Conservation (phyloP, 1,139 yeast genomes). For the Arxiozyma slooffiae region DNA sequence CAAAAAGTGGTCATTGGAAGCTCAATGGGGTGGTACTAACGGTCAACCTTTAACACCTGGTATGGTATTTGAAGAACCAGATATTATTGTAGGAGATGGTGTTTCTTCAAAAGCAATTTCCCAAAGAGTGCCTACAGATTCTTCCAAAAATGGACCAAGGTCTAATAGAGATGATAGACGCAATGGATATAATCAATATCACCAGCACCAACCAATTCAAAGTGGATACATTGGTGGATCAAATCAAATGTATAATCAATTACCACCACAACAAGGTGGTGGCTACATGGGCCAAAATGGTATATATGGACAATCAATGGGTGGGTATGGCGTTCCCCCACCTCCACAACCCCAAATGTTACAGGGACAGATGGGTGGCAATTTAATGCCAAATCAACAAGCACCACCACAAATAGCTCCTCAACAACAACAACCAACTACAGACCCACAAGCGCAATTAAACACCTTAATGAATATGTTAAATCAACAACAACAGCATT, state of each 20-base stretch:
- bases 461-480: slow-evolving; percentile 35
- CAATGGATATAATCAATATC: slow-evolving; percentile 16
- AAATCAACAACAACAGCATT: slow-evolving; percentile 29
- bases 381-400: slow-evolving; percentile 14
- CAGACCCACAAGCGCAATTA: slow-evolving; percentile 34
- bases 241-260: slow-evolving; percentile 25
- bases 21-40: slow-evolving; percentile 97
- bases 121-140: slow-evolving; percentile 77
- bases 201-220: slow-evolving; percentile 2
- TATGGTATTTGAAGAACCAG: slow-evolving; percentile 89
- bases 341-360: slow-evolving; percentile 13
- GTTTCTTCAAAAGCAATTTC: slow-evolving; percentile 88
- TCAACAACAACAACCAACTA: slow-evolving; percentile 16
- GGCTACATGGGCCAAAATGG: slow-evolving; percentile 16
- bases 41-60: slow-evolving; percentile 79
- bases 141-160: slow-evolving; percentile 78
- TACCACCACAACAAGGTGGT: slow-evolving; percentile 13
- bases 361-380: slow-evolving; percentile 10
- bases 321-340: slow-evolving; percentile 5
- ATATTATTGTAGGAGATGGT: slow-evolving; percentile 91
- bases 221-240: slow-evolving; percentile 1
- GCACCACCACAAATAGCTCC: slow-evolving; percentile 19
- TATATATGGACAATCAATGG: slow-evolving; percentile 12
- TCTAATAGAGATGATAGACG: slow-evolving; percentile 48
- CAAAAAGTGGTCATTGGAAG: slow-evolving; percentile 74